A percentile compares a stretch with the other conserved stretches of the same genome.
Conservation (phyloP, 2,329 filamentous ascomycete species). For the Colletotrichum tofieldiae region DNA sequence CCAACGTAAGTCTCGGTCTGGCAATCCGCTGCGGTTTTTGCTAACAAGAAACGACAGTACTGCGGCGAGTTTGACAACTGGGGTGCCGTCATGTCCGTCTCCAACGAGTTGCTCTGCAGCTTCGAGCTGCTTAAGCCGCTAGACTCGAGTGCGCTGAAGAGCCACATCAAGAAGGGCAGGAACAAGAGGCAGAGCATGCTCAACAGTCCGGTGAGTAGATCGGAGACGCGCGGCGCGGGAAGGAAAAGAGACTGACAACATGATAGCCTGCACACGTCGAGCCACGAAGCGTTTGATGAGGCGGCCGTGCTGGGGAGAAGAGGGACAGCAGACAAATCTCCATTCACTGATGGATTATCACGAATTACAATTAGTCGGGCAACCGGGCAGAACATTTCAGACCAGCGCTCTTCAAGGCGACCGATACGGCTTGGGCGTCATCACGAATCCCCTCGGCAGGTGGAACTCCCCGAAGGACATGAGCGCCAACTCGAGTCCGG, state of each 20-base stretch:
- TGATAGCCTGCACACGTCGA: slow-evolving; percentile 68
- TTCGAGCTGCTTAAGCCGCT: slow-evolving; percentile 97
- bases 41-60: slow-evolving; percentile 74
- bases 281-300: slow-evolving; percentile 67
- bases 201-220: slow-evolving; percentile 88
- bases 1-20: slow-evolving; percentile 80
- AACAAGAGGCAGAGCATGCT: slow-evolving; percentile 96
- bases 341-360: slow-evolving; percentile 30
- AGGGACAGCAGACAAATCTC: slow-evolving; percentile 31
- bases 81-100: slow-evolving; percentile 99
- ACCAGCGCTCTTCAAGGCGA: slow-evolving; percentile 19
- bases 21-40: not conserved
- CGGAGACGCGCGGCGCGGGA: not conserved
- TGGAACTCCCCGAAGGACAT: slow-evolving; percentile 46
- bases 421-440: slow-evolving; percentile 26
- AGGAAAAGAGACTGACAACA: slow-evolving; percentile 37
- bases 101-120: slow-evolving; percentile 91
- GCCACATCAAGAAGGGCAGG: slow-evolving; percentile 97
- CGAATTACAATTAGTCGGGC: slow-evolving; percentile 39
- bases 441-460: slow-evolving; percentile 44
- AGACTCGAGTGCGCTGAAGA: slow-evolving; percentile 96
- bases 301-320: slow-evolving; percentile 25
- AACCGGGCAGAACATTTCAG: slow-evolving; percentile 35
- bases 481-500: slow-evolving; percentile 35
- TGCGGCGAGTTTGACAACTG: slow-evolving; percentile 99